Evolutionary conservation across 2,329 filamentous ascomycete genomes (phyloP), one percentile per base, ranked within the genome.

Genomic region (Biscogniauxia mediterranea): DNA sequence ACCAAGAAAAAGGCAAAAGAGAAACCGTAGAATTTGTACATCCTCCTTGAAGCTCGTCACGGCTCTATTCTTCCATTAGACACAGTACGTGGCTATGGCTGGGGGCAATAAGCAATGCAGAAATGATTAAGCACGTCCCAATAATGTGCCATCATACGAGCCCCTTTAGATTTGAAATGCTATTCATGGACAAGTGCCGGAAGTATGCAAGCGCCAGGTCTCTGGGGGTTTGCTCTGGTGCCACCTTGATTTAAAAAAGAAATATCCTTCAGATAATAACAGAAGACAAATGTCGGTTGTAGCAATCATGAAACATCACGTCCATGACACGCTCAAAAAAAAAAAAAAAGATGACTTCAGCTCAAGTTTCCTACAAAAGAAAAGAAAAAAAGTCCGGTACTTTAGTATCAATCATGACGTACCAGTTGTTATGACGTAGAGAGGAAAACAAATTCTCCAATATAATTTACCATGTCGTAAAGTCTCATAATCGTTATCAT

Each of bases 201-300:
- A 61, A 64, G 60, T 57, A 64, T 64, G 59, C 60, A 64, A 59
- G 59, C 62, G 62, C n/a, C 38, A 57, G 49, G 23, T 52, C 55
- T 55, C 56, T 52, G n/a, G 7, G 25, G 38, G 4, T 46, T 46
- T n/a, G 2, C 38, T 4, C 38, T 11, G 38, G 38, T 46, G 38
- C 38, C 17, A 46, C 38, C 4, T 32, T n/a, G 11, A 46, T 46
- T 23, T 23, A 23, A 23, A 23, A 23, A n/a, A n/a, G n/a, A n/a
- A n/a, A n/a, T n/a, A n/a, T n/a, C n/a, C n/a, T n/a, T n/a, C n/a
- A n/a, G n/a, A n/a, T n/a, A n/a, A 23, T 23, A 23, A 3, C 5
- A 23, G 23, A 23, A 23, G 5, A 23, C 23, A n/a, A 46, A 46
- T n/a, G 15, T n/a, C 15, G 38, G 4, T 46, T n/a, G 6, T 7